A percentile compares a stretch with the other conserved stretches of the same genome.
phyloP scores from a whole-genome alignment of 257 asterid genomes.

The Ilex aquifolium region DNA sequence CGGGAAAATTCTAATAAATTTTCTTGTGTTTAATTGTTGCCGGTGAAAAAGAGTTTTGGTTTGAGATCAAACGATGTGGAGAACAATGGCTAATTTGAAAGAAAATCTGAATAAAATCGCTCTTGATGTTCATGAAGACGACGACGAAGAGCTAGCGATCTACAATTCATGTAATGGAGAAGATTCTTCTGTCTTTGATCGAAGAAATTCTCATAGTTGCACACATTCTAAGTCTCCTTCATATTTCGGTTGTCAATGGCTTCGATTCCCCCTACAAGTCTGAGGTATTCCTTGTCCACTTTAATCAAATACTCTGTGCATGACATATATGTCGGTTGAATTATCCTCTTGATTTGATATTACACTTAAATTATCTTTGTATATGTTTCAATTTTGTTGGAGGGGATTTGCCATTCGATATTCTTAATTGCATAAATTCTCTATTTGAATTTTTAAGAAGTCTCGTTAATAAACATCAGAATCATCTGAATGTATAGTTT shows the following conservation, averaged over 20 bases:
- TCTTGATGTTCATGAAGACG: conserved; percentile 63
- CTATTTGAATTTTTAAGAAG: no score
- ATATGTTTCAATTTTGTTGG: no score
- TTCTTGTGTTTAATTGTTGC: background rate
- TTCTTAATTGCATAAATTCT: no score
- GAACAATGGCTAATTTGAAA: conserved; percentile 82
- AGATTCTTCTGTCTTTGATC: conserved; percentile 40
- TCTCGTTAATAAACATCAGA: no score
- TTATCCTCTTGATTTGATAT: no score
- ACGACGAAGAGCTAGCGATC: conserved; percentile 52
- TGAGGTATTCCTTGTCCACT: conserved; percentile 40
- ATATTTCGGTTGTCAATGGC: conserved; percentile 61
- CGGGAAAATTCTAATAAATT: no score
- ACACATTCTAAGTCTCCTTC: conserved; percentile 46
- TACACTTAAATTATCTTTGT: no score
- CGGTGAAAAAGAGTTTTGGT: background rate
- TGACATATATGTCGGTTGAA: no score
- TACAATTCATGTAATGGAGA: conserved; percentile 49
- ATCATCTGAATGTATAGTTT: no score
- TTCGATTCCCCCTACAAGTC: conserved; percentile 43
- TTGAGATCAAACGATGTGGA: conserved; percentile 65
- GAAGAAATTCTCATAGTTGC: conserved; percentile 51
- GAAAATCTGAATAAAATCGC: conserved; percentile 85
- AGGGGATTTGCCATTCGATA: no score
- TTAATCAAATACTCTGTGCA: background rate